Evolutionary conservation across 1,284 basidiomycete genomes (phyloP), one percentile per base, ranked within the genome.

Genomic region (Irpex lacteus): DNA sequence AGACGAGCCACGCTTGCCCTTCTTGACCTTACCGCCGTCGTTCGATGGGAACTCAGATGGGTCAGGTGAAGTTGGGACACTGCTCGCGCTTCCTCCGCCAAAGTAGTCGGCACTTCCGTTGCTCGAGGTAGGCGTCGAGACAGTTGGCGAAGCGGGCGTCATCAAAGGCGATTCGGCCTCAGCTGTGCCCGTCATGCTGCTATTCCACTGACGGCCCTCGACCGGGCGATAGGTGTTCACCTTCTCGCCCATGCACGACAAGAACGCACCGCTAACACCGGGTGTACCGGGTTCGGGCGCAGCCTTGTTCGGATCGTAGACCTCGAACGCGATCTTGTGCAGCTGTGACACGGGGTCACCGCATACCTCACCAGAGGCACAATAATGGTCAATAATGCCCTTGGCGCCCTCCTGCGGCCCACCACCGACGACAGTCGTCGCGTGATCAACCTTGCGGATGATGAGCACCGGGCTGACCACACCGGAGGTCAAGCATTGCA

Each of bases 291-390:
- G 84, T 64, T 91, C 89, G 3, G 90, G 87, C 70, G 85, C 80
- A 55, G 81, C 83, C 73, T 89, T 91, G 69, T 78, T 81, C 19
- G 84, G 80, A 70, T 92, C 89, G 72, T 89, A 95, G 7, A 96
- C 88, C 77, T 96, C 95, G 69, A 96, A 94, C 0, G 94, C 95
- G 67, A 96, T 89, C 80, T 96, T 98, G 81, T 98, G 96, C 61
- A 98, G 82, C 73, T 98, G 97, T 18, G 94, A 96, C 21, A 98
- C 95, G 4, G 95, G 92, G 72, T 98, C 95, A 3, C 96, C 95
- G 65, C 93, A 91, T 1, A 93, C 88, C 76, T 98, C 96, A 36
- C 94, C 92, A 5, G 88, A 85, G 1, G 87, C 78, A 69, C 91
- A 94, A 73, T 86, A 92, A 70, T 90, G 88, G 72, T 94, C 90